Evolutionary conservation across 2,329 filamentous ascomycete species (phyloP).

Genomic region (Endoconidiophora laricicola): DNA sequence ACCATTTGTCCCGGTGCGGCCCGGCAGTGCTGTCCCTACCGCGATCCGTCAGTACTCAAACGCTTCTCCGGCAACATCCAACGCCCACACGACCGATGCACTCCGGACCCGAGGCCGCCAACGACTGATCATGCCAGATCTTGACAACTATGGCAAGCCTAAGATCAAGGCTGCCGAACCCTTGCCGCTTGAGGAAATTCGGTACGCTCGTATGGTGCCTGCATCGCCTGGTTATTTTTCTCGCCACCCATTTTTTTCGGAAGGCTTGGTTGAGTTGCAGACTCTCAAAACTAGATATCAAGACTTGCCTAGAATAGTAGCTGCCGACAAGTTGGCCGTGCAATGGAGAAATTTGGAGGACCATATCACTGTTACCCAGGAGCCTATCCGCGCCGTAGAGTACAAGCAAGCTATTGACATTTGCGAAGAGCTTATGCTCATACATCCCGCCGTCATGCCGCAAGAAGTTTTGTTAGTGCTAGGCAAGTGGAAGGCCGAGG

Average conservation of each 20-base stretch:
- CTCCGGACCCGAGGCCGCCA: conserved; percentile 5
- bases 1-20: conserved; percentile 17
- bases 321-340: conserved; percentile 34
- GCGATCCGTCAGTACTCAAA: conserved; percentile 6
- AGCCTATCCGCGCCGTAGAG: conserved; percentile 57
- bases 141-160: conserved; percentile 9
- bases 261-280: conserved; percentile 61
- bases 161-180: conserved; percentile 13
- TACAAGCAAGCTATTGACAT: conserved; percentile 63
- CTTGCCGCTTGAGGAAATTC: conserved; percentile 13
- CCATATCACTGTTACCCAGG: conserved; percentile 55
- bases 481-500: conserved; percentile 13
- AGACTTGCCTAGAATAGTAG: conserved; percentile 40
- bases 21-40: background rate
- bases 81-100: background rate
- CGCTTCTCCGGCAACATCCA: background rate
- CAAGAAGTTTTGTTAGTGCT: conserved; percentile 10
- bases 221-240: conserved; percentile 91
- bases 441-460: conserved; percentile 41
- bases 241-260: conserved; percentile 68
- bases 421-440: conserved; percentile 66
- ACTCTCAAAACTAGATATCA: conserved; percentile 55
- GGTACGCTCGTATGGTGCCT: conserved; percentile 59
- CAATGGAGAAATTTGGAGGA: conserved; percentile 68
- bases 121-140: conserved; percentile 11